phyloP scores from a whole-genome alignment of 148 eudicot genomes.

The Heliamphora exappendiculata region DNA sequence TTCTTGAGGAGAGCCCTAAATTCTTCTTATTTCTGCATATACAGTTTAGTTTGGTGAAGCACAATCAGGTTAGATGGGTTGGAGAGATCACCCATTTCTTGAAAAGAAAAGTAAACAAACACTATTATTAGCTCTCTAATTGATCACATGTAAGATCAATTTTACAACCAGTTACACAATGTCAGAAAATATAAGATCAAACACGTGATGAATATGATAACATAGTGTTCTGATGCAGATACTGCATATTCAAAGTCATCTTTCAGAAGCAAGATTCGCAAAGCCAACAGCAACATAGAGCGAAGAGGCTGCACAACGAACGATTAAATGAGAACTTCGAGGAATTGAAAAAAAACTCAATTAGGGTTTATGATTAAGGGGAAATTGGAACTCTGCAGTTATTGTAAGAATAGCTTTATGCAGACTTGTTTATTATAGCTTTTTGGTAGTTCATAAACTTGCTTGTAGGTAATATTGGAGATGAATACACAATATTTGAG shows the following conservation, averaged over 20 bases:
- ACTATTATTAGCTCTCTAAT: background rate
- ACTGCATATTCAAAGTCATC: background rate
- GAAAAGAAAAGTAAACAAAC: background rate
- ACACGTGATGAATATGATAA: background rate
- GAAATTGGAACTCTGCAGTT: background rate
- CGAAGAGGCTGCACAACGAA: constrained; percentile 41
- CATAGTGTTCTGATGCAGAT: background rate
- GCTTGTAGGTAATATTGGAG: background rate
- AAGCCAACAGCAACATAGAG: constrained; percentile 60
- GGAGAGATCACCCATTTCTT: background rate
- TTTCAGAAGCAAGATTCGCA: constrained; percentile 40
- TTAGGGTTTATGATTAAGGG: background rate
- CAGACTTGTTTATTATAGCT: background rate
- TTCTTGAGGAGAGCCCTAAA: background rate
- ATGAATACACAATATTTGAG: background rate
- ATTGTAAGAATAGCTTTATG: background rate
- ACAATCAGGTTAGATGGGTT: background rate
- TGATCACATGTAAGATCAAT: background rate
- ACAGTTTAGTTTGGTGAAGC: constrained; percentile 3
- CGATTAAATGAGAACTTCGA: background rate
- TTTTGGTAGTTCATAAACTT: background rate
- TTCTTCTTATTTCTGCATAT: background rate
- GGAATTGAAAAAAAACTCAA: background rate
- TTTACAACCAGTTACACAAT: background rate
- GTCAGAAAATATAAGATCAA: background rate